phyloP scores from a whole-genome alignment of 352 stramenopile species.

The Discostella stelligera region DNA sequence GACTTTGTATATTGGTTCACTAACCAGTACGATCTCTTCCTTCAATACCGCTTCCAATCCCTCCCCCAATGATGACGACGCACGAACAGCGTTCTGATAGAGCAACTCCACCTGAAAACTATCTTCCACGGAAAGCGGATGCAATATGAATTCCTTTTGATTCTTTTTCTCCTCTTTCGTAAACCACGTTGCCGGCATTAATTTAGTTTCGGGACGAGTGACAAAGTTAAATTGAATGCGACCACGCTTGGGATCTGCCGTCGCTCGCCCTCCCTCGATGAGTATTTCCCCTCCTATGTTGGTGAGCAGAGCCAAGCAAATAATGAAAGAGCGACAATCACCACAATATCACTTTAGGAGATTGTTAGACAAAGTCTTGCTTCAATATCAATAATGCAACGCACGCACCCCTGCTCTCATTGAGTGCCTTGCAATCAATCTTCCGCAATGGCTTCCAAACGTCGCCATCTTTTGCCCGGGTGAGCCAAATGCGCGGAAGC shows the following conservation, averaged over 20 bases:
- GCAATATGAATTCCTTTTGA: constrained; percentile 48
- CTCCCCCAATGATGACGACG: constrained; percentile 49
- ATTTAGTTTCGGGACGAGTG: constrained; percentile 29
- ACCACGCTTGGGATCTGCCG: constrained; percentile 51
- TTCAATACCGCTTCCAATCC: constrained; percentile 65
- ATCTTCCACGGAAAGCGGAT: constrained; percentile 51
- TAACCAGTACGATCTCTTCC: constrained; percentile 56
- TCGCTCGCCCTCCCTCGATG: constrained; percentile 63
- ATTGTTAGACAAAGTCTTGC: no score
- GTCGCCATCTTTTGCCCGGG: constrained; percentile 42
- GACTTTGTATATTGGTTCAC: constrained; percentile 49
- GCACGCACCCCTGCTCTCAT: constrained; percentile 48
- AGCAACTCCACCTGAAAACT: constrained; percentile 62
- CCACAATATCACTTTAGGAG: no score
- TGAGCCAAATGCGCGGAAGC: constrained; percentile 60
- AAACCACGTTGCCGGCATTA: constrained; percentile 75
- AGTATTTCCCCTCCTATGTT: constrained; percentile 39
- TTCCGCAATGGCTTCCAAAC: constrained; percentile 74
- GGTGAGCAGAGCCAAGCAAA: no score
- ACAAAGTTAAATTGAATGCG: constrained; percentile 70
- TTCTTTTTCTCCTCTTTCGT: constrained; percentile 54
- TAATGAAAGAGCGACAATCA: no score
- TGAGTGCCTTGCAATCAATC: constrained; percentile 72
- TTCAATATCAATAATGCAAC: no score
- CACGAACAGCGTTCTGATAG: constrained; percentile 65